Evolutionary conservation across 2,329 filamentous ascomycete species (phyloP), one percentile per base, ranked within the genome.

Genomic region (Endoconidiophora laricicola): DNA sequence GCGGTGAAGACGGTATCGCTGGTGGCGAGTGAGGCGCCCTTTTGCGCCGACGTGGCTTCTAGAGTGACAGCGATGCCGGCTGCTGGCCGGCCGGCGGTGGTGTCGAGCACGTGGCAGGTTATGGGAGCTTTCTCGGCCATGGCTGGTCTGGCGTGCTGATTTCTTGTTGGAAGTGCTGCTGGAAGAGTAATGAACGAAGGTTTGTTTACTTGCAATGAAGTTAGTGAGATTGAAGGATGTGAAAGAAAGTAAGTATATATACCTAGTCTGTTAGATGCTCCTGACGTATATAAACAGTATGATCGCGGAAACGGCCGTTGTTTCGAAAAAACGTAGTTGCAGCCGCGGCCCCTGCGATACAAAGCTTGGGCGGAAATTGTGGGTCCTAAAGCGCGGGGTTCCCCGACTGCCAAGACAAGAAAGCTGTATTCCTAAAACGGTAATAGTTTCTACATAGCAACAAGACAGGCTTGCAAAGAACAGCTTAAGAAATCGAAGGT

Each of bases 81-180:
- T 14, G 77, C 85, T 20, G 85, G 85, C 52, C 72, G 73, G 60
- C 85, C 85, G 54, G 74, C 68, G n/a, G 78, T 75, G 9, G 84
- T 90, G 70, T 91, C 83, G 62, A 91, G 83, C 64, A 88, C 76
- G 70, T 91, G 85, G 70, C 84, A 90, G 63, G 85, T 90, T 60
- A 91, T 90, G 60, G 76, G 77, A 60, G 79, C 76, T 60, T 74
- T 78, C 37, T 52, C 48, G 16, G 52, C 29, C 54, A 55, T 55
- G 14, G 40, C 41, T 44, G 5, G 53, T 59, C 36, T 24, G 20
- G 23, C 20, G 38, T 44, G 18, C 5, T 12, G 39, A 29, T 7
- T 48, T 7, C 12, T 22, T 22, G 44, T 37, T 22, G 33, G 38
- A 14, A 9, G 18, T 37, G 16, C 16, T 18, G 16, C 16, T 18